phyloP scores from a whole-genome alignment of 768 basidiomycete genomes.

The Megacollybia marginata region DNA sequence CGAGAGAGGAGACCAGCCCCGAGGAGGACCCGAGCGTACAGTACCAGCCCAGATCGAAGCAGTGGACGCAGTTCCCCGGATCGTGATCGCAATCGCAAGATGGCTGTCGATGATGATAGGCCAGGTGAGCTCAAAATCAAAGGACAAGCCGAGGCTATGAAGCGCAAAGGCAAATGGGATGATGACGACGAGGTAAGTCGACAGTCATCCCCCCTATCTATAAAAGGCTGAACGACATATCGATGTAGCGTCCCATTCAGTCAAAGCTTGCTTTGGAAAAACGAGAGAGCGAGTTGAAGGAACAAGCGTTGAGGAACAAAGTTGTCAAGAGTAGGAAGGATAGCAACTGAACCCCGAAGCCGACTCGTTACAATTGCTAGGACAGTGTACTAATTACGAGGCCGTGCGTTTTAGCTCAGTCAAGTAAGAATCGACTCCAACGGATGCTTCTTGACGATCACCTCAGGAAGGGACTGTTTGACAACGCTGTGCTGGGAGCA shows the following conservation, averaged over 20 bases:
- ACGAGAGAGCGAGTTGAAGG: slow-evolving; percentile 76
- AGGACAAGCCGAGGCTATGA: slow-evolving; percentile 56
- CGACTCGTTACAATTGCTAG: no score
- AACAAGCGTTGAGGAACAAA: slow-evolving; percentile 76
- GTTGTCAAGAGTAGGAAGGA: slow-evolving; percentile 65
- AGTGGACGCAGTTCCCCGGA: slow-evolving; percentile 7
- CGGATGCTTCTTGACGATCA: no score
- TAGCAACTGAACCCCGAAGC: no score
- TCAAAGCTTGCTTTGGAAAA: slow-evolving; percentile 43
- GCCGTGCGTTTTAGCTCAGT: no score
- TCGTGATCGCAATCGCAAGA: no score
- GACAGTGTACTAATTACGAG: no score
- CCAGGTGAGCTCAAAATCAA: slow-evolving; percentile 64
- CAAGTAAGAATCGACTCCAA: no score
- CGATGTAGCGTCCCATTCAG: neutral
- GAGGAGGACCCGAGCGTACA: slow-evolving; percentile 6
- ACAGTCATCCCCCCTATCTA: slow-evolving; percentile 1
- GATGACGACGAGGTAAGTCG: slow-evolving; percentile 22
- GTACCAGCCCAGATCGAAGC: slow-evolving; percentile 29
- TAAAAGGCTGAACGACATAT: neutral
- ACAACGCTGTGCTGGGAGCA: no score
- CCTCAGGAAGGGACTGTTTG: no score
- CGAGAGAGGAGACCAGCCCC: slow-evolving; percentile 12
- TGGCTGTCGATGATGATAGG: slow-evolving; percentile 7
- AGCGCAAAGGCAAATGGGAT: slow-evolving; percentile 49